Percentiles rank a stretch among this genome's conserved stretches.
phyloP scores from a whole-genome alignment of 164 flowering plant species.

The Buxus sempervirens region DNA sequence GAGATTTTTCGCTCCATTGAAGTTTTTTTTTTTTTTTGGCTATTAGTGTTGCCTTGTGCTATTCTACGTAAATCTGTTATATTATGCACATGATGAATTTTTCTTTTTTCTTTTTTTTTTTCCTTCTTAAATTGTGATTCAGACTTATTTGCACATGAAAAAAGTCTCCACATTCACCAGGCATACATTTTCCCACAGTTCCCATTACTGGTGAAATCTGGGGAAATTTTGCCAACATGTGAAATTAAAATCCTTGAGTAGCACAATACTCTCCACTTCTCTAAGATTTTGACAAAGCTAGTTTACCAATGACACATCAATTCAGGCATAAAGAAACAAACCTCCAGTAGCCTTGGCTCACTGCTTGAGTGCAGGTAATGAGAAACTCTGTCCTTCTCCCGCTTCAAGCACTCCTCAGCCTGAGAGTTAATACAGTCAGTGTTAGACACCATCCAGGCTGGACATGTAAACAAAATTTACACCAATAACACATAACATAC shows the following conservation, averaged over 20 bases:
- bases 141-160: no score
- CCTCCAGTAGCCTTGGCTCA: conserved; percentile 78
- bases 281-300: not conserved
- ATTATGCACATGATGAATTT: no score
- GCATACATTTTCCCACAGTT: no score
- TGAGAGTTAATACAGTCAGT: conserved; percentile 20
- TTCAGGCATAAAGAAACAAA: conserved; percentile 20
- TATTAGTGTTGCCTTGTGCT: no score
- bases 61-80: no score
- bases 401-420: conserved; percentile 83
- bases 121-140: not conserved
- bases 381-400: conserved; percentile 78
- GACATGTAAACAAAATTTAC: not conserved
- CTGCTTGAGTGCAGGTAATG: conserved; percentile 80
- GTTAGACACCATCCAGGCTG: conserved; percentile 6
- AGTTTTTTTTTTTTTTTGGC: no score
- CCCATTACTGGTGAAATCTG: no score
- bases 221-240: no score
- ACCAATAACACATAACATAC: not conserved
- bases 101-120: no score
- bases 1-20: no score
- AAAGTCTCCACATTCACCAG: no score
- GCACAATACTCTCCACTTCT: not conserved
- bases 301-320: not conserved
- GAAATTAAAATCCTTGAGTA: no score